Evolutionary conservation across 139 green algal genomes (phyloP).

Genomic region (Picochlorum sp.): DNA sequence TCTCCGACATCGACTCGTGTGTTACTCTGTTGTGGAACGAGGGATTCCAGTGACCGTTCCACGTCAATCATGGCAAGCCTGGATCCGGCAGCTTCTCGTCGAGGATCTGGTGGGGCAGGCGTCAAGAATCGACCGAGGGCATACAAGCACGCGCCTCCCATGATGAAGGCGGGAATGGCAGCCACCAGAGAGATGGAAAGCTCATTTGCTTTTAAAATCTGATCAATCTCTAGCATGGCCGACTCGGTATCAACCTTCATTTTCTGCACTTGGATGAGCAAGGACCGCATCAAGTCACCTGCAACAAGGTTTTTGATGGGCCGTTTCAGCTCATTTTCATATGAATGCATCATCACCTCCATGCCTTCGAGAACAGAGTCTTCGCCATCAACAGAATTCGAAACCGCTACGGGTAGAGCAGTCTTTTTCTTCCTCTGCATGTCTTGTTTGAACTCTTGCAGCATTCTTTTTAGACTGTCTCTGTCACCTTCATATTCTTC

Average conservation of each 20-base stretch:
- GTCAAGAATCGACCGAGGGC: conserved; percentile 27
- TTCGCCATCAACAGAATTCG: neutral
- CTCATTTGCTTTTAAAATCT: conserved; percentile 85
- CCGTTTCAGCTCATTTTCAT: conserved; percentile 61
- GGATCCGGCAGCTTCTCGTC: conserved; percentile 42
- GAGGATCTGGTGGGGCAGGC: conserved; percentile 44
- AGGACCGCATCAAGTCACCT: conserved; percentile 61
- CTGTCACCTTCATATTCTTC: conserved; percentile 63
- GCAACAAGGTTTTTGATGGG: conserved; percentile 61
- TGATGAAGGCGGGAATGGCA: conserved; percentile 55
- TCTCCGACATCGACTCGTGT: conserved; percentile 7
- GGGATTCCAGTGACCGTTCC: conserved; percentile 35
- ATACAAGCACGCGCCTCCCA: conserved; percentile 33
- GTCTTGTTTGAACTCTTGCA: conserved; percentile 63
- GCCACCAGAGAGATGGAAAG: conserved; percentile 72
- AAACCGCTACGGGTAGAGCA: conserved; percentile 1
- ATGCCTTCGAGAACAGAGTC: conserved; percentile 44
- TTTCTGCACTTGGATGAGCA: conserved; percentile 90
- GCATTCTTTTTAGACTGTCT: conserved; percentile 66
- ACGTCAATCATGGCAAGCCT: conserved; percentile 55
- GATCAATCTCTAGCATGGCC: conserved; percentile 92
- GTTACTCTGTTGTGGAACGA: conserved; percentile 8
- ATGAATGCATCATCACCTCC: conserved; percentile 61
- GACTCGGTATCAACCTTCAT: conserved; percentile 83
- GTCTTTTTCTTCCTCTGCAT: conserved; percentile 6